Conservation (phyloP, 257 asterid species). For the Plantago major region DNA sequence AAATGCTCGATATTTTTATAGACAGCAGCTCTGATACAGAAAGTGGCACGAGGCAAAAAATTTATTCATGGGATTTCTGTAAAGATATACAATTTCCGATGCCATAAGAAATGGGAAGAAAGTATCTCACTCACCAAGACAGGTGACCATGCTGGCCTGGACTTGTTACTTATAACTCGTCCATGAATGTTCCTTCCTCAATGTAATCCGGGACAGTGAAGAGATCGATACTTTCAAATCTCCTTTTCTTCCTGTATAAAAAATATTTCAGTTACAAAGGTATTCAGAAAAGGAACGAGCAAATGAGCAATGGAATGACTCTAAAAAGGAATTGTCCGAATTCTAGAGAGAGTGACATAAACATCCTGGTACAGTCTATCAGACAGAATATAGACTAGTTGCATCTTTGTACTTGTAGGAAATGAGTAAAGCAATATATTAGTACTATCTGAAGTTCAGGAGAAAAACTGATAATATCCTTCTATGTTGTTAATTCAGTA, state of each 20-base stretch:
- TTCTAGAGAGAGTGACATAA: too few relatives aligned
- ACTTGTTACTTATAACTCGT: constrained; percentile 7
- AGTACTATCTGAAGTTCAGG: too few relatives aligned
- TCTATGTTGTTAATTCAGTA: too few relatives aligned
- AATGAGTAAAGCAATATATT: too few relatives aligned
- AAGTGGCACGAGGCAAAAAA: neutral
- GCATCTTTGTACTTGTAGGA: too few relatives aligned
- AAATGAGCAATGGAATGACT: neutral
- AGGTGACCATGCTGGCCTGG: neutral
- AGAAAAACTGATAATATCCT: too few relatives aligned
- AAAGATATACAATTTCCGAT: neutral
- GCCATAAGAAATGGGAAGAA: constrained; percentile 8
- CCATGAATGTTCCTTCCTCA: constrained; percentile 23
- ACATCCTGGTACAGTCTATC: too few relatives aligned
- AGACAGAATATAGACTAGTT: too few relatives aligned
- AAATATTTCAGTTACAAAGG: constrained; percentile 1
- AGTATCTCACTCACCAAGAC: constrained; percentile 17
- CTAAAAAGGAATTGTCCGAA: too few relatives aligned
- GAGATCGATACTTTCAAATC: constrained; percentile 26
- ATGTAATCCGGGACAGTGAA: constrained; percentile 30
- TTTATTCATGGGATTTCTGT: neutral
- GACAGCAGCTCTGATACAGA: neutral
- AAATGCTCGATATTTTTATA: neutral
- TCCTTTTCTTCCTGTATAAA: constrained; percentile 40
- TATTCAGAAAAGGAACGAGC: neutral